A percentile compares a stretch with the other conserved stretches of the same genome.
These are phyloP conservation scores for Russula sp. DNA, from an alignment of 768 basidiomycete genomes.

Conservation along the genomic window DNA sequence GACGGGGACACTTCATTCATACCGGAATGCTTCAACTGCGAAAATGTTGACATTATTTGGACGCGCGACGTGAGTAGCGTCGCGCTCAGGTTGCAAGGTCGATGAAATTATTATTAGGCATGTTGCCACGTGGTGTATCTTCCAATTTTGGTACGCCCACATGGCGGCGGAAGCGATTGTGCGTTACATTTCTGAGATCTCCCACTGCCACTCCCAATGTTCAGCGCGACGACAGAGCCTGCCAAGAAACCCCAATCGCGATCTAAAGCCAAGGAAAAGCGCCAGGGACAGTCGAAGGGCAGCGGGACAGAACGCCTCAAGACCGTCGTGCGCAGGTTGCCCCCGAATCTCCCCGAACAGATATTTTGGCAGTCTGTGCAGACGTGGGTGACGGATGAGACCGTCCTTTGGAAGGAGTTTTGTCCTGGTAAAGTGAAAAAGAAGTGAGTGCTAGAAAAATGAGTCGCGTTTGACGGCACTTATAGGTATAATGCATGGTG, in stretches of 20 bases:
- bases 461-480: background rate
- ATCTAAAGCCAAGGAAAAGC: conserved; percentile 28
- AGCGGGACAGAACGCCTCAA: conserved; percentile 60
- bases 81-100: background rate
- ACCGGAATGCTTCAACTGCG: no score
- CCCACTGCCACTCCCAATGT: background rate
- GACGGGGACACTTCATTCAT: no score
- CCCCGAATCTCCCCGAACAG: conserved; percentile 85
- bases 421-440: conserved; percentile 63
- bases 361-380: conserved; percentile 92
- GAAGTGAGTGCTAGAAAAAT: conserved; percentile 38
- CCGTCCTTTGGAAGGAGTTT: conserved; percentile 58
- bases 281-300: conserved; percentile 26
- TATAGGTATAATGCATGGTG: background rate
- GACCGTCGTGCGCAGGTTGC: conserved; percentile 79
- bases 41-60: no score
- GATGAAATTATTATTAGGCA: no score
- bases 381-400: conserved; percentile 74
- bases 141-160: background rate
- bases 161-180: background rate
- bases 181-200: background rate
- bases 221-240: conserved; percentile 18
- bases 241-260: conserved; percentile 23
- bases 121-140: background rate
- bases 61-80: background rate